Base-by-base conservation (phyloP, 441 rosid species). In the Cnidoscolus chayamansa region DNA sequence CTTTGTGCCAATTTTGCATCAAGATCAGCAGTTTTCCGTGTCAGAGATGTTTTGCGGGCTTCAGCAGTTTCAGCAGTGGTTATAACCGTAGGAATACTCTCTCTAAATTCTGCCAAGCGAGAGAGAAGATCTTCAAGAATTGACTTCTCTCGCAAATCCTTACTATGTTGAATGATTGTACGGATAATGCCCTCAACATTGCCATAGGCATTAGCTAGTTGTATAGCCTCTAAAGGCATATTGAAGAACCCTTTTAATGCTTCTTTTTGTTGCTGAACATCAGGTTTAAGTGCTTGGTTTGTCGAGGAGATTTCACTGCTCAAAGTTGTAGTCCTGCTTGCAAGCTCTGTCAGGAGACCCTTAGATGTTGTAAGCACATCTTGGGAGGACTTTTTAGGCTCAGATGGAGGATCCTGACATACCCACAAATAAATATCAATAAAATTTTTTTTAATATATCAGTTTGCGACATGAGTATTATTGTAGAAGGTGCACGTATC, bases 181-280 rank as follows among this genome's bases (percentile, higher is more conserved):
- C 25, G 25, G 25, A 25, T 25, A 25, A 25, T 25, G 25, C 25
- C 25, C 25, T 25, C 25, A 25, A 25, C 25, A 25, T 25, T 25
- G 25, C 25, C 25, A 25, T 25, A 25, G 43, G 62, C 59, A 20
- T 72, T 72, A 20, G 68, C 75, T 63, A 51, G 75, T 13, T 63
- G 53, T 32, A 72, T 64, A 40, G 61, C 75, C 20, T 72, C 75
- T 40, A 72, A 62, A 10, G 75, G 54, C 68, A 72, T 53, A 19
- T 35, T 63, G 1, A 72, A 53, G 45, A 61, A 72, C 4, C 67
- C 62, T 51, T 37, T 12, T 62, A 72, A 63, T 17, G 68, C 43
- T 53, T 72, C 53, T 37, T 51, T 10, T 60, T 16, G 50, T 54
- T 19, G 61, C 53, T 50, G 10, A n/a, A 35, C 12, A 5, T 40